Evolutionary conservation across 768 basidiomycete genomes (phyloP).

Genomic region (Termitomyces sp.): DNA sequence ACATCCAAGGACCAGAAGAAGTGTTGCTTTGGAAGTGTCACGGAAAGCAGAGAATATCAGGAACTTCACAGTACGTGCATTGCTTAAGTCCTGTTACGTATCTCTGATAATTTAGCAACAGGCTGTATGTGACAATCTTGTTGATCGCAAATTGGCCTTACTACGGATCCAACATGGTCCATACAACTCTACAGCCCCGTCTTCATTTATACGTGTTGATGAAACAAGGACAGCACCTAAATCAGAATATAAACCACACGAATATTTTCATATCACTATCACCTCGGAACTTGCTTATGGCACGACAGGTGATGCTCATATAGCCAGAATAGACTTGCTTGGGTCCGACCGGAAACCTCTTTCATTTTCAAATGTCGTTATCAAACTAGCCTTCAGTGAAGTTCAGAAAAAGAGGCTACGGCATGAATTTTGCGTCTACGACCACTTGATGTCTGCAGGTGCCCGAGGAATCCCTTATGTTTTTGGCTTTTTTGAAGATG

Average conservation of each 20-base stretch:
- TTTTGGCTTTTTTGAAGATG: constrained; percentile 2
- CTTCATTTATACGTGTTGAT: constrained; percentile 5
- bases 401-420: background rate
- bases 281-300: background rate
- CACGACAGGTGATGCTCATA: background rate
- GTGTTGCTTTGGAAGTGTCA: background rate
- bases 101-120: background rate
- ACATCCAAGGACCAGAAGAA: background rate
- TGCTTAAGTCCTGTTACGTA: background rate
- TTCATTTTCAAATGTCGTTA: background rate
- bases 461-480: background rate
- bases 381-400: constrained; percentile 11
- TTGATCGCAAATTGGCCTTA: background rate
- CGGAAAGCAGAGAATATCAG: background rate
- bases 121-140: background rate
- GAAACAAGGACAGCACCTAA: background rate
- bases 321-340: background rate
- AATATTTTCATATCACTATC: background rate
- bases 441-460: background rate
- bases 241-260: background rate
- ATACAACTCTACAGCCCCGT: constrained; percentile 8
- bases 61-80: background rate
- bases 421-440: constrained; percentile 12
- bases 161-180: background rate
- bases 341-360: background rate